These are phyloP conservation scores for Candida sithepensis DNA, from an alignment of 805 yeast species.

Conservation along the genomic window DNA sequence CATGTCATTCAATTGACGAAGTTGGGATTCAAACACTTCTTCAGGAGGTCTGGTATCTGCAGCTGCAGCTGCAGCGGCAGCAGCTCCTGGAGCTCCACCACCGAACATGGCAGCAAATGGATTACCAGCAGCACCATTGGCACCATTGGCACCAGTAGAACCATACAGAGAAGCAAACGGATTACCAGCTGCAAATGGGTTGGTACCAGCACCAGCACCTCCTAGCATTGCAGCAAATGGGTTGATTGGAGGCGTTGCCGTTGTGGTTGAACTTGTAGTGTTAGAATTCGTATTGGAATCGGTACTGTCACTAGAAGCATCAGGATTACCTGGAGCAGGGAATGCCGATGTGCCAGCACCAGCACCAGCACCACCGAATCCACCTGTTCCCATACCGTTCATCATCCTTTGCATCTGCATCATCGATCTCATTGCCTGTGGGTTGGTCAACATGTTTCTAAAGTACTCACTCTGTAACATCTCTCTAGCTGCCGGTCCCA, in stretches of 20 bases:
- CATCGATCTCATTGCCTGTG: slow-evolving; percentile 79
- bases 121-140: slow-evolving; percentile 28
- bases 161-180: slow-evolving; percentile 40
- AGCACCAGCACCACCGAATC: slow-evolving; percentile 17
- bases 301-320: slow-evolving; percentile 4
- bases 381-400: slow-evolving; percentile 19
- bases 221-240: slow-evolving; percentile 40
- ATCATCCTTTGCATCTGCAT: slow-evolving; percentile 65
- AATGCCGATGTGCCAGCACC: slow-evolving; percentile 33
- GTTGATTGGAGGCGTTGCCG: slow-evolving; percentile 29
- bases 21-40: slow-evolving; percentile 67
- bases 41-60: slow-evolving; percentile 73
- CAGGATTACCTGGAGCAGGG: slow-evolving; percentile 47
- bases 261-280: slow-evolving; percentile 8
- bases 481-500: slow-evolving; percentile 88
- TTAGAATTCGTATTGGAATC: slow-evolving; percentile 18
- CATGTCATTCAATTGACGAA: slow-evolving; percentile 75
- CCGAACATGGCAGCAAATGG: slow-evolving; percentile 46
- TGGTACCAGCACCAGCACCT: background rate
- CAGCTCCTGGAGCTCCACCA: slow-evolving; percentile 37
- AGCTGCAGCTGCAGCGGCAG: slow-evolving; percentile 70
- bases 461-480: slow-evolving; percentile 81
- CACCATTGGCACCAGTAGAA: slow-evolving; percentile 20
- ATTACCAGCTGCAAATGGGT: slow-evolving; percentile 33
- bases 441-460: slow-evolving; percentile 77